These are phyloP conservation scores for Xylariaceae sp. DNA, from an alignment of 2,329 filamentous ascomycete genomes.

Conservation along the genomic window DNA sequence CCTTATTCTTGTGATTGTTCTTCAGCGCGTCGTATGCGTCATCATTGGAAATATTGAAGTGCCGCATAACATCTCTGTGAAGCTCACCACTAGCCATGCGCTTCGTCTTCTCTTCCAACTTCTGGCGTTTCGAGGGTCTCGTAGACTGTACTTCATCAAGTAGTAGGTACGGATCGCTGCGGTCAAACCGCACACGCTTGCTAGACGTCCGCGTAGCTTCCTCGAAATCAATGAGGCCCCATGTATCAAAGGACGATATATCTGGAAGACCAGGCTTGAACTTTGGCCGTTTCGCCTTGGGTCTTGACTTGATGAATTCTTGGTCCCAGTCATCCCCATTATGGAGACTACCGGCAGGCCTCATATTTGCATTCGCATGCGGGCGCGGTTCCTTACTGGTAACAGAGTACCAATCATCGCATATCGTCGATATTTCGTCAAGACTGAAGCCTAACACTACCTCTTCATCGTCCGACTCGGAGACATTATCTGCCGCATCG, in stretches of 20 bases:
- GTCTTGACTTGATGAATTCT: constrained; percentile 51
- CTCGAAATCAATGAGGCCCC: constrained; percentile 78
- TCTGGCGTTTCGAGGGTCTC: constrained; percentile 56
- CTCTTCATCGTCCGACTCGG: constrained; percentile 44
- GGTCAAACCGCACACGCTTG: constrained; percentile 76
- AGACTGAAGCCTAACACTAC: constrained; percentile 71
- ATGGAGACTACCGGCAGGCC: constrained; percentile 40
- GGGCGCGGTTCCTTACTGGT: constrained; percentile 7
- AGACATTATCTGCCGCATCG: constrained; percentile 35
- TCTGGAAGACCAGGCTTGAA: constrained; percentile 56
- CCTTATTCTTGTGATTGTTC: constrained; percentile 94
- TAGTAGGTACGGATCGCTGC: constrained; percentile 83
- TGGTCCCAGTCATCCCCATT: constrained; percentile 62
- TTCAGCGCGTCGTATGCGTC: constrained; percentile 93
- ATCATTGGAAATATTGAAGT: constrained; percentile 96
- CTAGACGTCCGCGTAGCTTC: constrained; percentile 66
- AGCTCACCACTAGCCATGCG: constrained; percentile 65
- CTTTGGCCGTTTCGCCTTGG: constrained; percentile 64
- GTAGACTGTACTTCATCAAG: constrained; percentile 71
- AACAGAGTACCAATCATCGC: constrained; percentile 75
- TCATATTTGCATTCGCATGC: constrained; percentile 19
- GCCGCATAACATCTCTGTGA: constrained; percentile 67
- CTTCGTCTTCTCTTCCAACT: constrained; percentile 54
- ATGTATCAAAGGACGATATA: constrained; percentile 57
- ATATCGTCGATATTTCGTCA: constrained; percentile 78